These are phyloP conservation scores for Colletotrichum noveboracense DNA, from an alignment of 2,329 filamentous ascomycete genomes.

Conservation along the genomic window DNA sequence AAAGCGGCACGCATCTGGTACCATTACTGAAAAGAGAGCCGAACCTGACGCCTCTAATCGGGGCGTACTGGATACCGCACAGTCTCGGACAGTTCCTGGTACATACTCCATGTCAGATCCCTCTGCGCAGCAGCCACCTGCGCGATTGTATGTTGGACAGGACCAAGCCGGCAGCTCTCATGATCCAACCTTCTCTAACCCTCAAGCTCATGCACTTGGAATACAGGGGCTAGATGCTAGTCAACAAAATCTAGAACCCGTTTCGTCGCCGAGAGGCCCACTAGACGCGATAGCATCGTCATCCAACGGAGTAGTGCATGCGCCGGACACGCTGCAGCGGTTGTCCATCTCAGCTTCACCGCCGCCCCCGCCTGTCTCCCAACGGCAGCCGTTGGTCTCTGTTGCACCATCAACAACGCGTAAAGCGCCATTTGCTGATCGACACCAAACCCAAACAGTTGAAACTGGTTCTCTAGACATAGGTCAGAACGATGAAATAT, in stretches of 20 bases:
- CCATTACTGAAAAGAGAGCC: neutral
- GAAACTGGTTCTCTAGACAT: neutral
- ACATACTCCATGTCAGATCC: neutral
- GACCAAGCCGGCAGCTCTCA: neutral
- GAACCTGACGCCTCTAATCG: neutral
- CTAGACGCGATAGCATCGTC: neutral
- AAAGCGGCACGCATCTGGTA: neutral
- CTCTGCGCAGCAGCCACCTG: neutral
- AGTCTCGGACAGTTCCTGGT: neutral
- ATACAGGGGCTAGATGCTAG: neutral
- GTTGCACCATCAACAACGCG: neutral
- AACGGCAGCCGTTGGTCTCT: neutral
- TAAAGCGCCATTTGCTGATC: neutral
- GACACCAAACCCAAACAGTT: neutral
- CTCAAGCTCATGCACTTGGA: neutral
- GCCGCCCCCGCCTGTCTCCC: neutral
- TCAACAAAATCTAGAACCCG: neutral
- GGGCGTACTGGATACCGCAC: neutral
- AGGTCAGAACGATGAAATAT: neutral
- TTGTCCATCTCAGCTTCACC: neutral
- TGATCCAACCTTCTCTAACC: neutral
- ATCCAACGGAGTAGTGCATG: neutral
- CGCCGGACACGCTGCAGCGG: neutral
- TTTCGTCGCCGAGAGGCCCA: neutral
- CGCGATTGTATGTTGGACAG: neutral